Evolutionary conservation across 257 asterid species (phyloP), one percentile per base, ranked within the genome.

Genomic region (Apocynum venetum): DNA sequence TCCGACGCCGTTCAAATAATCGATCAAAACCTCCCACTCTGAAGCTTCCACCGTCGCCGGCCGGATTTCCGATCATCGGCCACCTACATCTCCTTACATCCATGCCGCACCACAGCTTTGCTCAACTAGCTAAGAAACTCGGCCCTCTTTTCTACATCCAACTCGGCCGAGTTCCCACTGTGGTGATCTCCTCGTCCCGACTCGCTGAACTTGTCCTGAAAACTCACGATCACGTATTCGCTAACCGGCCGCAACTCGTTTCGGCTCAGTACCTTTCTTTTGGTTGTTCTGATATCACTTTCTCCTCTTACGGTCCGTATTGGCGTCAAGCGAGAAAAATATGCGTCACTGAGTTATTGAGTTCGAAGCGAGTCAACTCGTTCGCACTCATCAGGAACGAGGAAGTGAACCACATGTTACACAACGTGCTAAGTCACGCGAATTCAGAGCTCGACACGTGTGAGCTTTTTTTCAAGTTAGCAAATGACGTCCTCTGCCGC

Each of bases 291-390:
- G 88, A 85, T 48, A 70, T 85, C 63, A 85, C 86, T 2, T 85
- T 82, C 76, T 82, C 86, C 63, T 77, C 70, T 10, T 82, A 85
- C 81, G 86, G 88, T 10, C 86, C 88, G 0, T 85, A 85, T 14
- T 85, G 88, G 88, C 84, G 88, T 2, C 86, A 84, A 55, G 83
- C 78, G 3, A 79, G 87, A 49, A 84, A 79, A 38, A 63, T 84
- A 52, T 84, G 87, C 56, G 83, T 84, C 2, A 84, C 85, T 3
- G 87, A 84, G 59, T 46, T 84, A 0, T 55, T 84, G 36, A 84
- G 82, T 47, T 55, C 88, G 0, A 82, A 75, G 20, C 81, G 88
- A 49, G 88, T 85, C 65, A 63, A 41, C 53, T 82, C 82, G 48
- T 82, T 85, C 75, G 76, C 59, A n/a, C 44, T 66, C 79, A 43